Conservation (phyloP, 208 protist genomes). For the Leishmania arabica region DNA sequence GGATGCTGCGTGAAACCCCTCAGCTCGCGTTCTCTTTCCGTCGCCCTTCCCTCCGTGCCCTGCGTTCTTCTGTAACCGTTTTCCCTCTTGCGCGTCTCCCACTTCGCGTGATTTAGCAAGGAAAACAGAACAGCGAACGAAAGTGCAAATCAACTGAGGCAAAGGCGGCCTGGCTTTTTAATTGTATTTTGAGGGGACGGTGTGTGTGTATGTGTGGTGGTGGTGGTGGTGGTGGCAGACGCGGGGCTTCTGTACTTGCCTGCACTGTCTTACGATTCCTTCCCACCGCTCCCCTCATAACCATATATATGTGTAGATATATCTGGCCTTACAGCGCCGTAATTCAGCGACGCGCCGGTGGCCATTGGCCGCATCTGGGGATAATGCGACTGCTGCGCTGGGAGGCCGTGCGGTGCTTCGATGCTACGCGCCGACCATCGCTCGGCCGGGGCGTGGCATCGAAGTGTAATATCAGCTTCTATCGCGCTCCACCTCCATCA, state of each 20-base stretch:
- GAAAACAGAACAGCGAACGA: not conserved
- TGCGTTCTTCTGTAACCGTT: not conserved
- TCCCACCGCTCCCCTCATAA: too few species aligned
- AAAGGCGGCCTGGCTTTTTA: not conserved
- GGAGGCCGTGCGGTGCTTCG: not conserved
- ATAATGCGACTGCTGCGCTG: not conserved
- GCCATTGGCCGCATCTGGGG: not conserved
- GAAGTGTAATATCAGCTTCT: not conserved
- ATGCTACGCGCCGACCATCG: not conserved
- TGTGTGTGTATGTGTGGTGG: too few species aligned
- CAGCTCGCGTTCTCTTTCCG: not conserved
- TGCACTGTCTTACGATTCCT: not conserved
- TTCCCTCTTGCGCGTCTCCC: not conserved
- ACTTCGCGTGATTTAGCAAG: not conserved
- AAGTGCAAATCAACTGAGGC: not conserved
- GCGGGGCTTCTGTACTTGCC: not conserved
- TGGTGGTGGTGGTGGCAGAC: not conserved
- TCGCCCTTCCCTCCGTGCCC: not conserved
- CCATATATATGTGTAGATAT: too few species aligned
- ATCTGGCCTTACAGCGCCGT: not conserved
- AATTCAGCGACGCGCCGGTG: not conserved
- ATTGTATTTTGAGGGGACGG: too few species aligned
- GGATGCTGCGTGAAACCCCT: not conserved
- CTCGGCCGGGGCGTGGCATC: not conserved
- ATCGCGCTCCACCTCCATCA: not conserved